phyloP scores from a whole-genome alignment of 176 grass and related monocot species.

The Oryza meyeriana region DNA sequence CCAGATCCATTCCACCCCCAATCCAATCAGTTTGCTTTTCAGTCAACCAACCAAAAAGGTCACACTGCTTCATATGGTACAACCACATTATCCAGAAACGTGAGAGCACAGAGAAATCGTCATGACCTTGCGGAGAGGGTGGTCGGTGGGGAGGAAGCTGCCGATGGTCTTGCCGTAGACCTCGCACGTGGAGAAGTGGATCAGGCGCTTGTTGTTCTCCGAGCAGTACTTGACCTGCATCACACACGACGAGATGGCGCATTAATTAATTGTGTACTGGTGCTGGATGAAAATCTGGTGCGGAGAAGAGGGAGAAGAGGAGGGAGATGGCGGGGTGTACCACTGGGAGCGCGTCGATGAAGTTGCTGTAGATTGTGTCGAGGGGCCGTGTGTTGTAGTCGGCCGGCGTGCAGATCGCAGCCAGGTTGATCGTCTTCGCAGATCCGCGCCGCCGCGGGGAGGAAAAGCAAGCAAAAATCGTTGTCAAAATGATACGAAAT shows the following conservation, averaged over 20 bases:
- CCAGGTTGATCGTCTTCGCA: conserved; percentile 85
- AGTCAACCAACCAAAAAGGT: background rate
- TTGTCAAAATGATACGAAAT: too few species aligned
- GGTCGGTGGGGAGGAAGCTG: conserved; percentile 94
- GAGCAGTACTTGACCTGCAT: conserved; percentile 95
- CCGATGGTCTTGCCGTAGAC: conserved; percentile 97
- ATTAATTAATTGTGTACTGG: background rate
- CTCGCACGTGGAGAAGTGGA: conserved; percentile 99
- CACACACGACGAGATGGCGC: background rate
- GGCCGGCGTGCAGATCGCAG: conserved; percentile 93
- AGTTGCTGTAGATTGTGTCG: conserved; percentile 99
- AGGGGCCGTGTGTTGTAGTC: conserved; percentile 97
- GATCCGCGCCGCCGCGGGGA: conserved; percentile 24
- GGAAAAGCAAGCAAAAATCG: background rate
- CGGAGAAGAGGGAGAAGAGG: background rate
- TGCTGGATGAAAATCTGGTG: background rate
- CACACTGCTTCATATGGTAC: background rate
- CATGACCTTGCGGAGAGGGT: conserved; percentile 82
- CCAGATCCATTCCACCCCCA: background rate
- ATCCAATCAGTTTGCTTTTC: background rate
- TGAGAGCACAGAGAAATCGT: background rate
- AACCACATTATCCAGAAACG: background rate
- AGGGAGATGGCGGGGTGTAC: conserved; percentile 23
- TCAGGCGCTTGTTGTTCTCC: conserved; percentile 91
- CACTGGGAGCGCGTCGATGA: conserved; percentile 96